These are phyloP conservation scores for Aspergillus sp. DNA, from an alignment of 2,329 filamentous ascomycete species.

Conservation along the genomic window DNA sequence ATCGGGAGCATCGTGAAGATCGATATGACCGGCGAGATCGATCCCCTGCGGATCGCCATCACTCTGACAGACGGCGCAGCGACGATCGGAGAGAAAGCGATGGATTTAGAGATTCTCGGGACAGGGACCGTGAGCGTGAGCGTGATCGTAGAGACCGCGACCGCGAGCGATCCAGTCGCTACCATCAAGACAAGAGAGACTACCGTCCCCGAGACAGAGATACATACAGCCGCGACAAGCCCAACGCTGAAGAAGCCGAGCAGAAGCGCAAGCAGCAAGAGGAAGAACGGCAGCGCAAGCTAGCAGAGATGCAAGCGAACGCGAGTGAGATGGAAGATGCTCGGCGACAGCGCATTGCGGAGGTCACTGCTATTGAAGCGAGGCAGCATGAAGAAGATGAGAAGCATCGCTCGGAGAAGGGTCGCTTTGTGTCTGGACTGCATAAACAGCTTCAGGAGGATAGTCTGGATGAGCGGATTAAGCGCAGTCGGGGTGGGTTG, in stretches of 20 bases:
- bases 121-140: background rate
- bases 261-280: conserved; percentile 29
- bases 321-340: conserved; percentile 71
- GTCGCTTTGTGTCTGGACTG: conserved; percentile 37
- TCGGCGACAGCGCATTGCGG: conserved; percentile 67
- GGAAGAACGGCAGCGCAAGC: conserved; percentile 49
- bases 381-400: conserved; percentile 68
- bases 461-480: conserved; percentile 38
- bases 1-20: conserved; percentile 27
- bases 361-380: conserved; percentile 67
- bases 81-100: conserved; percentile 15
- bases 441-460: conserved; percentile 39
- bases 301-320: conserved; percentile 73
- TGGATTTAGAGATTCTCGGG: conserved; percentile 8
- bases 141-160: conserved; percentile 3
- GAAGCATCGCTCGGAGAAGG: conserved; percentile 36
- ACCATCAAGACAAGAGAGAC: conserved; percentile 23
- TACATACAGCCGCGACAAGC: conserved; percentile 20
- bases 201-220: conserved; percentile 21
- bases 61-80: conserved; percentile 15
- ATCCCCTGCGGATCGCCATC: conserved; percentile 26
- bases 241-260: conserved; percentile 13
- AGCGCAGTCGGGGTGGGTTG: conserved; percentile 37
- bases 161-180: conserved; percentile 21
- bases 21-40: conserved; percentile 26